A percentile compares a stretch with the other conserved stretches of the same genome.
Conservation (phyloP, 1,284 basidiomycete genomes). For the Meira nashicola region DNA sequence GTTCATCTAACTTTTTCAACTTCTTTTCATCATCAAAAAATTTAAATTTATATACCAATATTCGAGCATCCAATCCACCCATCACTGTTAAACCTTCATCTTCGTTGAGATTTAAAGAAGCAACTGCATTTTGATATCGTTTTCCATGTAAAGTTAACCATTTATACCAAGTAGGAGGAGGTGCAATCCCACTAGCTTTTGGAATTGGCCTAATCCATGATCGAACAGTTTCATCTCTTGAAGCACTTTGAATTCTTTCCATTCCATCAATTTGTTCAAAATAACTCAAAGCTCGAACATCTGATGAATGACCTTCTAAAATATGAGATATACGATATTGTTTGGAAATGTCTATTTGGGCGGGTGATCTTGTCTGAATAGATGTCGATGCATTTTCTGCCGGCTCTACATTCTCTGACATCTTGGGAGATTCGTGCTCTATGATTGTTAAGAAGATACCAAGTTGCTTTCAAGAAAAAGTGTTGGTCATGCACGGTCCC, state of each 20-base stretch:
- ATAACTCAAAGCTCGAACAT: not conserved
- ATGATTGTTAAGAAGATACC: too few relatives aligned
- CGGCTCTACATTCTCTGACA: too few relatives aligned
- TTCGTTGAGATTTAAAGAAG: not conserved
- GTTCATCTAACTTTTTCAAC: slow-evolving; percentile 16
- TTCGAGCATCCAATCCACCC: slow-evolving; percentile 27
- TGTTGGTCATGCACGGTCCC: too few relatives aligned
- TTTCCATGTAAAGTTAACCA: not conserved
- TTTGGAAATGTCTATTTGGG: not conserved
- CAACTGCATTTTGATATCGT: slow-evolving; percentile 7
- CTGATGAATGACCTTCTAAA: slow-evolving; percentile 1
- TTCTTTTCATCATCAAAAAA: slow-evolving; percentile 1
- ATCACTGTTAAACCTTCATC: slow-evolving; percentile 13
- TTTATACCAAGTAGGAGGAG: not conserved
- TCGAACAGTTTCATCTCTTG: slow-evolving; percentile 4
- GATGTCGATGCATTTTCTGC: too few relatives aligned
- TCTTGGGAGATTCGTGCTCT: too few relatives aligned
- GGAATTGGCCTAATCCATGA: not conserved
- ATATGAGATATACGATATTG: not conserved
- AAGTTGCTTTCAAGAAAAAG: too few relatives aligned
- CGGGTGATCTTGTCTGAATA: too few relatives aligned
- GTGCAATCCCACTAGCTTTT: not conserved
- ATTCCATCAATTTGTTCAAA: not conserved
- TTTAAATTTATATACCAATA: slow-evolving; percentile 28
- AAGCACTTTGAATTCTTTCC: slow-evolving; percentile 2